A percentile compares a stretch with the other conserved stretches of the same genome.
These are phyloP conservation scores for Paramecium biaurelia DNA, from an alignment of 73 alveolate species.

Conservation along the genomic window DNA sequence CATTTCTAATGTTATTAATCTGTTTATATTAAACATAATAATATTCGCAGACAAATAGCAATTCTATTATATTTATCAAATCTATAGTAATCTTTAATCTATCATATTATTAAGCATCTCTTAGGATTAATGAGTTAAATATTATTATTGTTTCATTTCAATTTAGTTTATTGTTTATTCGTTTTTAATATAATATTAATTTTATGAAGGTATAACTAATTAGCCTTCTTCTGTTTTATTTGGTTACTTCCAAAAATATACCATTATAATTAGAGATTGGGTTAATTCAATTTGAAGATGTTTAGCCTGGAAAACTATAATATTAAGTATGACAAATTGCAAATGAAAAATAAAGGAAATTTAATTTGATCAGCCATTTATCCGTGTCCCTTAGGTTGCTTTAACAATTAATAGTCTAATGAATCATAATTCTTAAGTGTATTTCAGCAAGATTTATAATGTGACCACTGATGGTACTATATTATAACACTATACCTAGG, in stretches of 20 bases:
- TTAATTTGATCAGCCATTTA: conserved; percentile 33
- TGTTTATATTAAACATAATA: no score
- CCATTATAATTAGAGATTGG: conserved; percentile 39
- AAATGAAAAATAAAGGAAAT: conserved; percentile 6
- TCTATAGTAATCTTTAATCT: neutral
- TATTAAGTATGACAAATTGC: conserved; percentile 7
- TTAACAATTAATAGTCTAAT: neutral
- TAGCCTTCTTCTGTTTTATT: conserved; percentile 13
- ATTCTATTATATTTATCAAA: neutral
- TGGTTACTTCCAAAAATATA: conserved; percentile 14
- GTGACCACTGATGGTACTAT: neutral
- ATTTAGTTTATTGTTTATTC: neutral
- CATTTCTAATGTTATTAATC: no score
- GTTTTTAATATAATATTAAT: neutral
- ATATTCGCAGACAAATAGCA: no score
- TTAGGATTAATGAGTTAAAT: neutral
- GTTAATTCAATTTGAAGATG: neutral
- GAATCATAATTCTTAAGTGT: neutral
- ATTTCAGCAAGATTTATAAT: neutral
- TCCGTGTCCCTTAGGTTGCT: conserved; percentile 8
- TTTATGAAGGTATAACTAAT: neutral
- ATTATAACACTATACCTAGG: neutral
- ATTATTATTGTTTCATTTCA: neutral
- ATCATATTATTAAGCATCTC: neutral
- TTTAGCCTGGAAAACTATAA: neutral